These are phyloP conservation scores for Haemoproteus tartakovskyi DNA, from an alignment of 169 alveolate species.

Conservation along the genomic window DNA sequence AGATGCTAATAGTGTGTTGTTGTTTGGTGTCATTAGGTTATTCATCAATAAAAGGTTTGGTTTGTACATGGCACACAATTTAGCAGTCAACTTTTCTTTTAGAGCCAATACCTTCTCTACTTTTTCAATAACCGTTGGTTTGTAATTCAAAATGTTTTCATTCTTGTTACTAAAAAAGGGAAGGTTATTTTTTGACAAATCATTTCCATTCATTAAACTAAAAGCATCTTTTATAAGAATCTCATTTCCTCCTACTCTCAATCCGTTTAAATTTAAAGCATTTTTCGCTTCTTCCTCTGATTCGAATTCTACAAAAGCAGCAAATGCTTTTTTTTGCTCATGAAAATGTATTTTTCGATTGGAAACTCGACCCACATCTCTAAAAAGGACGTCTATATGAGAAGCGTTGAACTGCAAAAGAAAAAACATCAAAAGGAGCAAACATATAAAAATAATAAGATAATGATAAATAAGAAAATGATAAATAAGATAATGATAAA, in stretches of 20 bases:
- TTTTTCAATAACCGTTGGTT: slow-evolving; percentile 60
- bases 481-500: too few relatives aligned
- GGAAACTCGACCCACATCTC: slow-evolving; percentile 63
- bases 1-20: too few relatives aligned
- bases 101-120: slow-evolving; percentile 63
- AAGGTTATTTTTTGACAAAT: slow-evolving; percentile 8
- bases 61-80: slow-evolving; percentile 59
- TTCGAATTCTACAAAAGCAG: slow-evolving; percentile 68
- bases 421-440: neutral
- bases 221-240: slow-evolving; percentile 53
- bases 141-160: neutral
- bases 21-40: slow-evolving; percentile 14
- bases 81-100: slow-evolving; percentile 57
- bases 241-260: slow-evolving; percentile 24
- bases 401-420: slow-evolving; percentile 58
- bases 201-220: slow-evolving; percentile 40
- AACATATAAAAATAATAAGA: slow-evolving; percentile 28
- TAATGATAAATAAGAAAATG: slow-evolving; percentile 1
- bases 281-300: slow-evolving; percentile 66
- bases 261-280: slow-evolving; percentile 65
- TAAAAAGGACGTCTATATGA: slow-evolving; percentile 55
- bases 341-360: slow-evolving; percentile 41
- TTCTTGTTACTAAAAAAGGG: slow-evolving; percentile 21
- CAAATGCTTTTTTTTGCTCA: slow-evolving; percentile 17
- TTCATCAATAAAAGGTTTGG: slow-evolving; percentile 24